phyloP scores from a whole-genome alignment of 1,284 basidiomycete species.

The Heterobasidion annosum region DNA sequence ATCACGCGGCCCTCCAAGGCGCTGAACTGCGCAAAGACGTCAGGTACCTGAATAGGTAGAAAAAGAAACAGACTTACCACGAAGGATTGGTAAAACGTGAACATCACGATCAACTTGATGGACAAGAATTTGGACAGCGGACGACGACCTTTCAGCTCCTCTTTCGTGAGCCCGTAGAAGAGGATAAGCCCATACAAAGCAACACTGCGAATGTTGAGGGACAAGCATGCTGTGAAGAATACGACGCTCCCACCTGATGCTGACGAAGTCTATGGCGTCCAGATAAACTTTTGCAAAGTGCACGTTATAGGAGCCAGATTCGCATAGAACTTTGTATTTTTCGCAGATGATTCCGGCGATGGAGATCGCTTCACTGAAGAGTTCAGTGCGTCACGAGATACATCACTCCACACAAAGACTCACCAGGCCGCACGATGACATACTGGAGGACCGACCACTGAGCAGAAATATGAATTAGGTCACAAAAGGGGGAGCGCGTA shows the following conservation, averaged over 20 bases:
- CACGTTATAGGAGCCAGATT: constrained; percentile 45
- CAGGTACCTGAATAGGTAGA: not conserved
- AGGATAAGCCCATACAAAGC: constrained; percentile 73
- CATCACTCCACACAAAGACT: constrained; percentile 8
- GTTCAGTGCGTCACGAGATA: not conserved
- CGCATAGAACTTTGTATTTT: constrained; percentile 57
- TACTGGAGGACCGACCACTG: constrained; percentile 82
- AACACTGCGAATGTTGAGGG: constrained; percentile 31
- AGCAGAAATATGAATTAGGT: not conserved
- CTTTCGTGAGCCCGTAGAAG: constrained; percentile 76
- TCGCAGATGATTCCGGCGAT: constrained; percentile 74
- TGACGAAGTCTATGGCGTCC: constrained; percentile 63
- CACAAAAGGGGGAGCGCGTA: not conserved
- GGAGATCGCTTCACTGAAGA: constrained; percentile 27
- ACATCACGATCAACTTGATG: constrained; percentile 83
- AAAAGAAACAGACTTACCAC: constrained; percentile 35
- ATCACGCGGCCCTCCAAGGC: constrained; percentile 55
- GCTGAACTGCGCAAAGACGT: constrained; percentile 35
- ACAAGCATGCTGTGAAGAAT: not conserved
- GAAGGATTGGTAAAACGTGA: constrained; percentile 75
- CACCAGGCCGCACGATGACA: constrained; percentile 69
- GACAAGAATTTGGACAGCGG: constrained; percentile 78
- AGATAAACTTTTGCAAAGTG: constrained; percentile 69
- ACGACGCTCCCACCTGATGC: constrained; percentile 48
- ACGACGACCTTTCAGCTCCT: constrained; percentile 65